Base-by-base conservation (phyloP, 371 early-diverging fungal species). In the Syncephalastrum monosporum region DNA sequence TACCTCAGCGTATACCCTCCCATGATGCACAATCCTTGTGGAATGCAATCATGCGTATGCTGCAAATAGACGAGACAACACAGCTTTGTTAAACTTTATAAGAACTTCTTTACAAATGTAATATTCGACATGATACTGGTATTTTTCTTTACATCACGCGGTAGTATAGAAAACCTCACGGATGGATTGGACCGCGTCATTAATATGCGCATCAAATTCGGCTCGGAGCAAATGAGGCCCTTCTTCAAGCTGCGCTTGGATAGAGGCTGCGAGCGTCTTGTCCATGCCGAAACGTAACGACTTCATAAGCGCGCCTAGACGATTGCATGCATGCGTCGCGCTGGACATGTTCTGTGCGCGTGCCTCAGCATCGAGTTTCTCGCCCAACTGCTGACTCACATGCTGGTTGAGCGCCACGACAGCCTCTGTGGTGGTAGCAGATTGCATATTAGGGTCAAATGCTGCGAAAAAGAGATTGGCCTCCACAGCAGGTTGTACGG, bases 381-480 rank as follows among this genome's bases (percentile, higher is more conserved):
- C 51, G 5, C 70, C 73, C 42, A 72, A 59, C 38, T 72, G 70
- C 55, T 61, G 60, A 17, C 70, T 62, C 42, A 72, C 57, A 25
- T 64, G 64, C 42, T 66, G 56, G 33, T 72, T 72, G 15, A 72
- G 52, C 1, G 47, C 33, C 27, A 57, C 56, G 13, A 59, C 43
- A 27, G 25, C 45, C 16, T 33, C 59, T 17, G 47, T 56, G 27
- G 41, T 44, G 17, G 42, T 42, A 17, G 38, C 17, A 14, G 48
- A 44, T 16, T 53, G 13, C 7, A 42, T 50, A 23, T 19, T 59
- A 55, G 1, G 57, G 62, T 21, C 38, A 52, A 52, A 24, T 45
- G 52, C 16, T 16, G 56, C 38, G 60, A 55, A 57, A 65, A 24
- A 63, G 55, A 45, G 59, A 57, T 25, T 25, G 3, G 17, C 15